A percentile compares a stretch with the other conserved stretches of the same genome.
Conservation (phyloP, 345 rosid genomes). For the Raphanus sativus region DNA sequence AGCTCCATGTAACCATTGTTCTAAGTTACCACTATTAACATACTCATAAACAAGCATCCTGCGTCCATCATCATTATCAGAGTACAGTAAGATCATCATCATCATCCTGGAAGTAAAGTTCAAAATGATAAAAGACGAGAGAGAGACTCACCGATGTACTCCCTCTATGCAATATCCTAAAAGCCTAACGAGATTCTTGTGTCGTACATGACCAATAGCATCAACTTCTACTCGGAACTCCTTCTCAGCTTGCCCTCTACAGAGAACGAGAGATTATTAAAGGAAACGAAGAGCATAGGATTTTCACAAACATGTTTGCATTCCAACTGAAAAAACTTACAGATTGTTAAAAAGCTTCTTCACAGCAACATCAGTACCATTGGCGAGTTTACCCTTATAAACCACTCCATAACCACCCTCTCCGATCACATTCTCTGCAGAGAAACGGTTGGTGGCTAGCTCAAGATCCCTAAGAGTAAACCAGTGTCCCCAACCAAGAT, state of each 20-base stretch:
- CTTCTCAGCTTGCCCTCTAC: constrained; percentile 98
- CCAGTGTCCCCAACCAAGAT: constrained; percentile 99
- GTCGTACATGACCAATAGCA: constrained; percentile 95
- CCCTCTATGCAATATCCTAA: constrained; percentile 95
- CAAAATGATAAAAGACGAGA: constrained; percentile 7
- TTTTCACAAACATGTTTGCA: not conserved
- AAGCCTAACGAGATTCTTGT: constrained; percentile 92
- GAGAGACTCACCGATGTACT: constrained; percentile 63
- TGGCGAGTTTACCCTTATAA: constrained; percentile 75
- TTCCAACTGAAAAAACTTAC: constrained; percentile 36
- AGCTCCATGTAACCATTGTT: constrained; percentile 82
- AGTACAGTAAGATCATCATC: not conserved
- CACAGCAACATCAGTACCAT: constrained; percentile 94
- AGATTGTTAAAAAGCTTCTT: constrained; percentile 94
- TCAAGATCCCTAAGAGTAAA: constrained; percentile 97
- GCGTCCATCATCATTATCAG: constrained; percentile 1
- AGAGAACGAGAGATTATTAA: constrained; percentile 18
- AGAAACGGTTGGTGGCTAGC: constrained; percentile 73
- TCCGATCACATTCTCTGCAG: constrained; percentile 80
- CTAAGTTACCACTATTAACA: constrained; percentile 85
- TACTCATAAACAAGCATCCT: constrained; percentile 91
- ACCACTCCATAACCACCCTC: constrained; percentile 99
- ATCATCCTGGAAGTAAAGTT: not conserved
- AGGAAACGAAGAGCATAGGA: not conserved
- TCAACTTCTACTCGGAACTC: constrained; percentile 97